phyloP scores from a whole-genome alignment of 1,284 basidiomycete genomes.

The Polyporus tsugae region DNA sequence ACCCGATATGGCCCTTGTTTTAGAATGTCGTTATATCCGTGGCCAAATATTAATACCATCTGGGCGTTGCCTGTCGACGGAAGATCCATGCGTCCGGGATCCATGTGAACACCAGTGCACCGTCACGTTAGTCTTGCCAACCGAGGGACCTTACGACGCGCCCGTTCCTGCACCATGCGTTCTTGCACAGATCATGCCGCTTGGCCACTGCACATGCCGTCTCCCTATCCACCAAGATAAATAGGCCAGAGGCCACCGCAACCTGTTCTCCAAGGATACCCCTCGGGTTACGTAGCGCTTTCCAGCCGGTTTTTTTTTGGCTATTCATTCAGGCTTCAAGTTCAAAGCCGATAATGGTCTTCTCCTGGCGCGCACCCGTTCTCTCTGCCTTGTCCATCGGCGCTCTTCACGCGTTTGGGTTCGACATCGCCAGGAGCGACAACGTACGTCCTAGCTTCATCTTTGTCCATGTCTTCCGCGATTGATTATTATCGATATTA shows the following conservation, averaged over 20 bases:
- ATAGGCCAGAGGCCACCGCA: neutral
- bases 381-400: constrained; percentile 26
- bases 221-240: neutral
- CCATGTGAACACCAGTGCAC: neutral
- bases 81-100: neutral
- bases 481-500: neutral
- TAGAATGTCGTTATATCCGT: neutral
- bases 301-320: neutral
- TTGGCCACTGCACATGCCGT: neutral
- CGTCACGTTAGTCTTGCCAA: neutral
- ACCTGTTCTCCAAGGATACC: neutral
- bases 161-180: neutral
- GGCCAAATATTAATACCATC: neutral
- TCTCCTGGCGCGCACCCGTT: constrained; percentile 27
- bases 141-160: neutral
- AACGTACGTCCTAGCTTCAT: constrained; percentile 34
- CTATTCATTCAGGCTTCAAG: neutral
- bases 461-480: neutral
- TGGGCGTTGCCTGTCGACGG: neutral
- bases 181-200: neutral
- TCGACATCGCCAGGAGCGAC: constrained; percentile 38
- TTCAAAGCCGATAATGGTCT: constrained; percentile 20
- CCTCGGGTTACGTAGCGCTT: neutral
- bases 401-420: constrained; percentile 29
- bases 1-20: neutral